phyloP scores from a whole-genome alignment of 2,329 filamentous ascomycete genomes.

The Alternaria ventricosa region DNA sequence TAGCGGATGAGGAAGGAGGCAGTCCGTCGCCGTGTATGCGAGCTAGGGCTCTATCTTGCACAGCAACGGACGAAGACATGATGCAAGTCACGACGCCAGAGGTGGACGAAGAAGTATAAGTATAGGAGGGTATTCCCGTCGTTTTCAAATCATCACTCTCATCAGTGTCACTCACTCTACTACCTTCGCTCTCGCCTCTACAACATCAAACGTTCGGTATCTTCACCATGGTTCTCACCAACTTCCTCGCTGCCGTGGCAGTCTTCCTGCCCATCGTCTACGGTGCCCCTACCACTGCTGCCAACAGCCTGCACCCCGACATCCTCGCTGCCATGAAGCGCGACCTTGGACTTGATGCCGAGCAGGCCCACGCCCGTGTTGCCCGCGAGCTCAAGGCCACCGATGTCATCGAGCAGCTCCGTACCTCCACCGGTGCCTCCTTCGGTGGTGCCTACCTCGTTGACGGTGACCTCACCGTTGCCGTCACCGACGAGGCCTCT shows the following conservation, averaged over 20 bases:
- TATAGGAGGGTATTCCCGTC: conserved; percentile 14
- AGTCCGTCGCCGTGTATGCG: conserved; percentile 7
- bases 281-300: conserved; percentile 48
- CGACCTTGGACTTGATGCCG: conserved; percentile 50
- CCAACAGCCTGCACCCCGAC: conserved; percentile 49
- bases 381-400: conserved; percentile 47
- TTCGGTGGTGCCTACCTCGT: conserved; percentile 52
- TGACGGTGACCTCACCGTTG: conserved; percentile 48
- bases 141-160: conserved; percentile 1
- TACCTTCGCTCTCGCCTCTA: conserved; percentile 32
- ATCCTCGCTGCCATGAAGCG: conserved; percentile 55
- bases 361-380: conserved; percentile 50
- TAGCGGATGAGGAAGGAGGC: conserved; percentile 28
- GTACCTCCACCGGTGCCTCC: conserved; percentile 39
- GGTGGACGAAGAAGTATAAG: conserved; percentile 23
- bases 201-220: conserved; percentile 28
- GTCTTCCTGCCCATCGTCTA: conserved; percentile 51
- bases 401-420: conserved; percentile 49
- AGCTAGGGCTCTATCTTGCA: conserved; percentile 9
- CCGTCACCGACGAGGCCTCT: conserved; percentile 48
- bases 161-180: conserved; percentile 23
- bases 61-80: not conserved
- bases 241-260: conserved; percentile 50
- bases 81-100: conserved; percentile 6
- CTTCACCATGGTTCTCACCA: conserved; percentile 49